Conservation (phyloP, 768 basidiomycete genomes). For the Pulveroboletus ravenelii region DNA sequence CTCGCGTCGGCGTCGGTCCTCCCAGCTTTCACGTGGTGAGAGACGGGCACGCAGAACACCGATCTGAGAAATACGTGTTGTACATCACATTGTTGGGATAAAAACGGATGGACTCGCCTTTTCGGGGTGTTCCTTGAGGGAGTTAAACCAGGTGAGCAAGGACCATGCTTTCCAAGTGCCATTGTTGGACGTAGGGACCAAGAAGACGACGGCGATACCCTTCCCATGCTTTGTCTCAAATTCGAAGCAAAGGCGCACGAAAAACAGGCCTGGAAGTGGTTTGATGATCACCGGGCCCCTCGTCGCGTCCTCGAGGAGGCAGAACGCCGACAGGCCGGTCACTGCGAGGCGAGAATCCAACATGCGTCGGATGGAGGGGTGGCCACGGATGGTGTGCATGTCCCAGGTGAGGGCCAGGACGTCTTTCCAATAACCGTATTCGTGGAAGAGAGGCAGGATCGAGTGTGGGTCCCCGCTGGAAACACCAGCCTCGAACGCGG, state of each 20-base stretch:
- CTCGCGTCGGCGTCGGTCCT: conserved; percentile 38
- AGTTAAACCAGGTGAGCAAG: conserved; percentile 55
- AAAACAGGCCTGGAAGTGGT: conserved; percentile 49
- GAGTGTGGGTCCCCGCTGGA: conserved; percentile 1
- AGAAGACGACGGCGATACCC: conserved; percentile 49
- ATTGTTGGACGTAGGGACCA: conserved; percentile 35
- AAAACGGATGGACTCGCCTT: conserved; percentile 21
- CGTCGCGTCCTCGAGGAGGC: conserved; percentile 22
- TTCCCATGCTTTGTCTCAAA: conserved; percentile 48
- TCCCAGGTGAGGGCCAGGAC: conserved; percentile 49
- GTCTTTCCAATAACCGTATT: conserved; percentile 45
- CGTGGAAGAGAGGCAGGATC: conserved; percentile 16
- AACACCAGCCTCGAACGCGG: conserved; percentile 9
- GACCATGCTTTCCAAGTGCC: conserved; percentile 55
- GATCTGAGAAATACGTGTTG: conserved; percentile 3
- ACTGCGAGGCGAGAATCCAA: conserved; percentile 34
- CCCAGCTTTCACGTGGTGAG: conserved; percentile 49
- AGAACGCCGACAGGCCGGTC: conserved; percentile 16
- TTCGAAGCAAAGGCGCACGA: conserved; percentile 52
- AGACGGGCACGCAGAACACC: conserved; percentile 39
- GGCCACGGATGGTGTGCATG: conserved; percentile 45
- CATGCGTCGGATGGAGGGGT: conserved; percentile 32
- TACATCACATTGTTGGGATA: background rate
- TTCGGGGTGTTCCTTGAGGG: conserved; percentile 50
- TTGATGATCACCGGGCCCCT: conserved; percentile 31